These are phyloP conservation scores for Auriculariales sp. DNA, from an alignment of 768 basidiomycete species.

Conservation along the genomic window DNA sequence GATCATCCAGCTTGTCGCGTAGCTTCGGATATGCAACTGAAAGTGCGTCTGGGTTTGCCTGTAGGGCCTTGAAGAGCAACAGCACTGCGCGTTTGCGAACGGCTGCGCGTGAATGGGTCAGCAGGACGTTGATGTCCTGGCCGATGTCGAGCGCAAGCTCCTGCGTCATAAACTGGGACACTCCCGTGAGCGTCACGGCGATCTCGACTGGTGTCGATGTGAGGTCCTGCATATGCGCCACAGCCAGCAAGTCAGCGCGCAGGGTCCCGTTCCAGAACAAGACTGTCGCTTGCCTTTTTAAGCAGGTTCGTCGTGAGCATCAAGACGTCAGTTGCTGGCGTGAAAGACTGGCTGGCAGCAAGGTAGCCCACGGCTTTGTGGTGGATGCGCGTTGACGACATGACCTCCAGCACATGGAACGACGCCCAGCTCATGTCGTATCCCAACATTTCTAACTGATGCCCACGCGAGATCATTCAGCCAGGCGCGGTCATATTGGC, in stretches of 20 bases:
- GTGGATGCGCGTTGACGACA: conserved; percentile 85
- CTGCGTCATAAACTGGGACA: conserved; percentile 69
- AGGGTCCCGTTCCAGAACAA: conserved; percentile 1
- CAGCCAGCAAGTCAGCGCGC: conserved; percentile 9
- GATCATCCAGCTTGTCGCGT: conserved; percentile 68
- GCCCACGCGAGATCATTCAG: conserved; percentile 3
- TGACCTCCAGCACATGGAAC: conserved; percentile 94
- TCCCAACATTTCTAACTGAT: conserved; percentile 93
- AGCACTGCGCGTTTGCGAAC: conserved; percentile 87
- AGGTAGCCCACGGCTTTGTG: conserved; percentile 94
- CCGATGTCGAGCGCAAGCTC: conserved; percentile 87
- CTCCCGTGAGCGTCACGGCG: conserved; percentile 64
- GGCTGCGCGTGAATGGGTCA: conserved; percentile 77
- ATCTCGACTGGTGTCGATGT: conserved; percentile 61
- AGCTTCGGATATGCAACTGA: conserved; percentile 51
- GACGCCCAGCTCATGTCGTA: conserved; percentile 93
- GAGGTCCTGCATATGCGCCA: conserved; percentile 59
- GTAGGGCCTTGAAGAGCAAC: conserved; percentile 63
- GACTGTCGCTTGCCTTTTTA: conserved; percentile 56
- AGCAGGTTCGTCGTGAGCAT: conserved; percentile 93
- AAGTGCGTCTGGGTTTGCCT: conserved; percentile 70
- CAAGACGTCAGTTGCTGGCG: conserved; percentile 88
- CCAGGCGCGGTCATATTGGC: neutral
- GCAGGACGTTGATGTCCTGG: conserved; percentile 69
- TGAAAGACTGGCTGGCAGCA: conserved; percentile 81